These are phyloP conservation scores for Helianthus annuus DNA, from an alignment of 129 eudicot species.

Conservation along the genomic window HanXRQr2.0-SUNRISE NC_035442.2:176298337-176298836, in stretches of 20 bases:
- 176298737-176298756: conserved; percentile 78
- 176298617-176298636: conserved; percentile 15
- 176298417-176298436: conserved; percentile 96
- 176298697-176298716: conserved; percentile 75
- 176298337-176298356: neutral
- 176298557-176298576: conserved; percentile 1
- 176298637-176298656: conserved; percentile 46
- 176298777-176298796: conserved; percentile 37
- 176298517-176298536: conserved; percentile 77
- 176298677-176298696: conserved; percentile 71
- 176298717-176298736: conserved; percentile 92
- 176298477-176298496: conserved; percentile 86
- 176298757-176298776: conserved; percentile 87
- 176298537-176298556: conserved; percentile 47
- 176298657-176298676: conserved; percentile 65
- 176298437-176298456: conserved; percentile 62
- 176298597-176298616: neutral
- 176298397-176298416: conserved; percentile 94
- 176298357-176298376: neutral
- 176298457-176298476: conserved; percentile 81
- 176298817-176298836: neutral
- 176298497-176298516: conserved; percentile 88
- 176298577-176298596: conserved; percentile 9
- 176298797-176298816: conserved; percentile 2
- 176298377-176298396: conserved; percentile 64